Percentiles rank a stretch among this genome's conserved stretches.
Conservation (phyloP, 495 filamentous ascomycete genomes). For the Wilcoxina mikolae region DNA sequence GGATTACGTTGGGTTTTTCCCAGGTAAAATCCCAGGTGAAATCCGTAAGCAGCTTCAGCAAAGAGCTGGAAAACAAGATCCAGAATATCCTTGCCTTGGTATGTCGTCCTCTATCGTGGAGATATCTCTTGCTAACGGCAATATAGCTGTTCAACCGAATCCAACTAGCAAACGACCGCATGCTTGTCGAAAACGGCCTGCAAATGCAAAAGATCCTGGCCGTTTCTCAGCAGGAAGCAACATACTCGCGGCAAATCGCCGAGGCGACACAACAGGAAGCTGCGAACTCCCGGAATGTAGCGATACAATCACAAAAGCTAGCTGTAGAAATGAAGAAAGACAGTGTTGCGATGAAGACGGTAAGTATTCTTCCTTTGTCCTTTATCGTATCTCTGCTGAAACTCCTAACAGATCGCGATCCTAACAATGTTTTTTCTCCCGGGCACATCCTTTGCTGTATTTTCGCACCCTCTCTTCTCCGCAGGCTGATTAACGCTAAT, state of each 20-base stretch:
- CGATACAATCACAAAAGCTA: not conserved
- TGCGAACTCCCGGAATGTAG: too few species aligned
- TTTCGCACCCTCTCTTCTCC: not conserved
- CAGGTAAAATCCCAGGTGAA: not conserved
- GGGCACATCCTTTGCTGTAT: constrained; percentile 8
- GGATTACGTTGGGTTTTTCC: too few species aligned
- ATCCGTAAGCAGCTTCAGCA: not conserved
- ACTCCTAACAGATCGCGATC: not conserved
- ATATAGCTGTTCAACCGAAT: too few species aligned
- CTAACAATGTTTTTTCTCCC: constrained; percentile 21
- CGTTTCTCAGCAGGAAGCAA: too few species aligned
- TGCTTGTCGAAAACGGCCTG: too few species aligned
- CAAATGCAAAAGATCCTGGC: too few species aligned
- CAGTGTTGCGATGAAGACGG: constrained; percentile 21
- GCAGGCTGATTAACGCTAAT: too few species aligned
- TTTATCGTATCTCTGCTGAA: not conserved
- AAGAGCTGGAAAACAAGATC: constrained; percentile 9
- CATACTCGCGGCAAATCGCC: too few species aligned
- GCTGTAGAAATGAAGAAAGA: constrained; percentile 7
- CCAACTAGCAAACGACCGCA: too few species aligned
- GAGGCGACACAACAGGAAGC: too few species aligned
- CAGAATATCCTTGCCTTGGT: constrained; percentile 10
- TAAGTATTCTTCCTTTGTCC: not conserved
- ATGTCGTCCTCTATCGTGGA: not conserved
- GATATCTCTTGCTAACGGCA: too few species aligned